These are phyloP conservation scores for Aspergillus novoparasiticus DNA, from an alignment of 2,329 filamentous ascomycete genomes.

Conservation along the genomic window DNA sequence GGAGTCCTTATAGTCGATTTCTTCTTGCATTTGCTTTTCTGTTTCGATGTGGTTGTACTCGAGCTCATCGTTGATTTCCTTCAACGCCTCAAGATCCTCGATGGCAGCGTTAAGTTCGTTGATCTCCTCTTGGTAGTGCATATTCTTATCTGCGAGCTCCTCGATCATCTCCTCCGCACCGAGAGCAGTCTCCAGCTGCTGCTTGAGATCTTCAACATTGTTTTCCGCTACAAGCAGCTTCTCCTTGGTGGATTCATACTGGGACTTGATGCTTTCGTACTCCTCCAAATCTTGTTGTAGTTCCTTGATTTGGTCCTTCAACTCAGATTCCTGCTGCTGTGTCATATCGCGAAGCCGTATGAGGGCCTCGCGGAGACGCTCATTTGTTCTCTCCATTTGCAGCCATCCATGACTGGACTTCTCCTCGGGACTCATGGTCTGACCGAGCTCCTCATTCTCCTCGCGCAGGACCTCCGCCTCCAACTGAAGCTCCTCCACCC, in stretches of 20 bases:
- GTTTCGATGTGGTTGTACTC: conserved; percentile 91
- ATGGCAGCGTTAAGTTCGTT: conserved; percentile 80
- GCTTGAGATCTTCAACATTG: conserved; percentile 79
- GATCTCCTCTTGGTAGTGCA: conserved; percentile 78
- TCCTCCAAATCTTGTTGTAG: conserved; percentile 75
- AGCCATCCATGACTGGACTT: conserved; percentile 84
- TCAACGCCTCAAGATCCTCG: conserved; percentile 83
- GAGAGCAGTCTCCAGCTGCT: conserved; percentile 86
- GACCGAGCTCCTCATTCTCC: conserved; percentile 80
- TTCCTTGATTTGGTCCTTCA: conserved; percentile 72
- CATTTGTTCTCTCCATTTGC: conserved; percentile 88
- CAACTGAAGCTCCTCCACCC: conserved; percentile 79
- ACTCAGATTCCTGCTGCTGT: conserved; percentile 78
- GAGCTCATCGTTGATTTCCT: conserved; percentile 92
- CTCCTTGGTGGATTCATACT: conserved; percentile 70
- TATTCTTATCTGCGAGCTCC: conserved; percentile 84
- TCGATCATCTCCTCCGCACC: conserved; percentile 94
- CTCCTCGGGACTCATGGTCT: conserved; percentile 87
- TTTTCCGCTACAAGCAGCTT: conserved; percentile 73
- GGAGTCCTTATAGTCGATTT: conserved; percentile 84
- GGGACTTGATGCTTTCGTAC: conserved; percentile 65
- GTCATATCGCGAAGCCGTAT: conserved; percentile 83
- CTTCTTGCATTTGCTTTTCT: conserved; percentile 91
- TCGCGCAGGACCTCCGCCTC: conserved; percentile 85
- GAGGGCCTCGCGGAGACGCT: conserved; percentile 81